Percentiles rank a stretch among this genome's conserved stretches.
These are phyloP conservation scores for Ustilago esculenta DNA, from an alignment of 1,284 basidiomycete species.

Conservation along the genomic window DNA sequence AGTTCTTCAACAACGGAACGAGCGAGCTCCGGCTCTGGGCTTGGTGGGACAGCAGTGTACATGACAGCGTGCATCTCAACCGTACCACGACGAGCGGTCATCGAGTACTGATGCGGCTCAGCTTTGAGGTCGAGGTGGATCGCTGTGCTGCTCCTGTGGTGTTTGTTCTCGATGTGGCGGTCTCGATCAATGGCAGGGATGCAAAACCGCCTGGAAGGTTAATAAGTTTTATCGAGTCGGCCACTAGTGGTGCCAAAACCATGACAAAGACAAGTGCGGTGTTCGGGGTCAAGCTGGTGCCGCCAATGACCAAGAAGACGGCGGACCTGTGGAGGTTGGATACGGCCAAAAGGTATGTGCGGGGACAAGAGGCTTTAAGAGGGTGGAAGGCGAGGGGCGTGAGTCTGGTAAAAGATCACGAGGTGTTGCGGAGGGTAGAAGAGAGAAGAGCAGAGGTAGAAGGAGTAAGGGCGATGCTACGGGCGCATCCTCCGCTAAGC, in stretches of 20 bases:
- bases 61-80: slow-evolving; percentile 86
- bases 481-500: slow-evolving; percentile 22
- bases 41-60: slow-evolving; percentile 93
- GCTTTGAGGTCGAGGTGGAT: slow-evolving; percentile 82
- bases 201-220: slow-evolving; percentile 83
- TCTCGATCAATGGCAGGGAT: slow-evolving; percentile 86
- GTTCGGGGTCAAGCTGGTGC: slow-evolving; percentile 81
- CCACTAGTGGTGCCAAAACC: slow-evolving; percentile 70
- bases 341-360: slow-evolving; percentile 90
- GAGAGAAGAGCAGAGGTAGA: slow-evolving; percentile 85
- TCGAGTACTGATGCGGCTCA: slow-evolving; percentile 80
- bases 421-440: slow-evolving; percentile 76
- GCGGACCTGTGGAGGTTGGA: slow-evolving; percentile 93
- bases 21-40: slow-evolving; percentile 52
- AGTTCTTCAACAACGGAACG: slow-evolving; percentile 54
- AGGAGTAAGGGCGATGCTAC: slow-evolving; percentile 80
- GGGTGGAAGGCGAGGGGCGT: slow-evolving; percentile 87
- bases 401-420: slow-evolving; percentile 85
- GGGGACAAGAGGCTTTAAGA: slow-evolving; percentile 84
- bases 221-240: slow-evolving; percentile 70
- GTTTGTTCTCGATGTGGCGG: slow-evolving; percentile 85
- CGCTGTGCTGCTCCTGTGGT: slow-evolving; percentile 82
- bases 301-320: slow-evolving; percentile 84
- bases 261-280: slow-evolving; percentile 74
- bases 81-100: slow-evolving; percentile 81